These are phyloP conservation scores for Sarocladiaceae sp. DNA, from an alignment of 2,329 filamentous ascomycete genomes.

Conservation along the genomic window DNA sequence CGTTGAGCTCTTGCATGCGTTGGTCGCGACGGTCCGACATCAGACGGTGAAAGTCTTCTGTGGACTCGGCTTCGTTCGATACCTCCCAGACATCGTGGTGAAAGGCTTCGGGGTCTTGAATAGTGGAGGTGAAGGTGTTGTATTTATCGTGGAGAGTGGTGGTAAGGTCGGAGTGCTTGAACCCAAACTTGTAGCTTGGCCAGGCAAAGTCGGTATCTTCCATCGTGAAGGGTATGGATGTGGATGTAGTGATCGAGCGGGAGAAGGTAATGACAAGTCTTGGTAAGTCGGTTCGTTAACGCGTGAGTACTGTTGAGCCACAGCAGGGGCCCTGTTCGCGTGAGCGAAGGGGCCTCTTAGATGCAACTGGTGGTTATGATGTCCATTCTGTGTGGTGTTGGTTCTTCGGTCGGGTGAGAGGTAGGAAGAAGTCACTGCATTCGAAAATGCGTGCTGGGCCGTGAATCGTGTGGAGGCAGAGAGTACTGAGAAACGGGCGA, in stretches of 20 bases:
- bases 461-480: not conserved
- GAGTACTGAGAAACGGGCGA: not conserved
- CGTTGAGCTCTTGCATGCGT: conserved; percentile 51
- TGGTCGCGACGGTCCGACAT: conserved; percentile 50
- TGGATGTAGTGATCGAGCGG: conserved; percentile 4
- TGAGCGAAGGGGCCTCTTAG: conserved; percentile 4
- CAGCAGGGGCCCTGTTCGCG: conserved; percentile 2
- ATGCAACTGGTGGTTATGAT: not conserved
- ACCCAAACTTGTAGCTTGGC: conserved; percentile 61
- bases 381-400: conserved; percentile 3
- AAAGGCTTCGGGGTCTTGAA: conserved; percentile 58
- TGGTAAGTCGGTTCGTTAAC: not conserved
- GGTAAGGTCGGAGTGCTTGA: conserved; percentile 56
- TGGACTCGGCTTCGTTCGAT: conserved; percentile 44
- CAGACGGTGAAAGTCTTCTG: conserved; percentile 50
- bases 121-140: conserved; percentile 52
- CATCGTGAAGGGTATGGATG: conserved; percentile 33
- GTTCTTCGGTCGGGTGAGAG: not conserved
- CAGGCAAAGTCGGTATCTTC: conserved; percentile 50
- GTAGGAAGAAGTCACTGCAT: not conserved
- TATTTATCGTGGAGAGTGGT: conserved; percentile 55
- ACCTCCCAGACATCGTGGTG: conserved; percentile 59
- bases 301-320: conserved; percentile 1
- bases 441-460: not conserved
- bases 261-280: conserved; percentile 8